phyloP scores from a whole-genome alignment of 345 rosid species.

The Eutrema japonicum region DNA sequence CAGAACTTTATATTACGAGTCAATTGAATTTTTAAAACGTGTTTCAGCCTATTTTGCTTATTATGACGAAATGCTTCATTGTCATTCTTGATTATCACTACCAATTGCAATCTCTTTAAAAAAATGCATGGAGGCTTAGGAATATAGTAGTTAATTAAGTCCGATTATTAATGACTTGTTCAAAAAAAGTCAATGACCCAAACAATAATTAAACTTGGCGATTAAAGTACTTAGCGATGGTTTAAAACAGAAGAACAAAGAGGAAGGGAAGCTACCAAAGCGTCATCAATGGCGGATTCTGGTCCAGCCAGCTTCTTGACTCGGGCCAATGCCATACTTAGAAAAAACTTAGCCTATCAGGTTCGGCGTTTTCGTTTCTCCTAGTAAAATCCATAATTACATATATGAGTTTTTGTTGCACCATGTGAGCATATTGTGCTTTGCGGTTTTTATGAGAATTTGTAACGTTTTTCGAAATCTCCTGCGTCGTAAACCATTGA shows the following conservation, averaged over 20 bases:
- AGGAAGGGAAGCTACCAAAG: conserved; percentile 20
- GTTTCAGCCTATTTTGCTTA: no score
- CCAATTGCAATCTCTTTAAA: no score
- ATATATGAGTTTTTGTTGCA: neutral
- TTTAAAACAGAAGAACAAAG: neutral
- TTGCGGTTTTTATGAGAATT: neutral
- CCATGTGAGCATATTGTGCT: neutral
- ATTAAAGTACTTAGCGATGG: neutral
- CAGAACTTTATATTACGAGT: no score
- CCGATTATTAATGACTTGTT: neutral
- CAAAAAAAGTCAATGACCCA: no score
- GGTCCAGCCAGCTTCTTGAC: conserved; percentile 63
- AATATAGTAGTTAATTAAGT: no score
- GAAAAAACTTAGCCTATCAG: conserved; percentile 88
- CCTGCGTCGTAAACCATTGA: no score
- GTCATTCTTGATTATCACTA: no score
- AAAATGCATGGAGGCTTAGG: no score
- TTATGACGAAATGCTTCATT: no score
- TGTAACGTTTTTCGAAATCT: no score
- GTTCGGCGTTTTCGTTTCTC: conserved; percentile 40
- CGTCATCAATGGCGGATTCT: conserved; percentile 51
- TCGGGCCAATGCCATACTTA: conserved; percentile 75
- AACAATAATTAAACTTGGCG: neutral
- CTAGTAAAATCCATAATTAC: neutral
- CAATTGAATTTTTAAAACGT: no score